Percentiles rank a stretch among this genome's conserved stretches.
These are phyloP conservation scores for Suillus bovinus DNA, from an alignment of 768 basidiomycete species.

Conservation along the genomic window DNA sequence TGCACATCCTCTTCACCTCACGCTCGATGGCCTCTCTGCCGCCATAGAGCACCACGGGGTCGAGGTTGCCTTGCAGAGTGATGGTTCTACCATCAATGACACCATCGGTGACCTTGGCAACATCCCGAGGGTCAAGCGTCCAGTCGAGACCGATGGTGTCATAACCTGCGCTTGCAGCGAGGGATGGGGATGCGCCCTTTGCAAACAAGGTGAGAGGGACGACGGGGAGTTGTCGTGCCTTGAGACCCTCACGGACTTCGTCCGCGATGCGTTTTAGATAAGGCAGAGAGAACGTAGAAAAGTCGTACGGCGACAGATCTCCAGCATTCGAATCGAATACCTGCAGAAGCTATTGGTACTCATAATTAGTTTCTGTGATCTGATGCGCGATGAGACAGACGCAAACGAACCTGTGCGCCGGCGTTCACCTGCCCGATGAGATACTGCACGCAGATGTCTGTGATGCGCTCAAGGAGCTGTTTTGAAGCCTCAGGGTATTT, in stretches of 20 bases:
- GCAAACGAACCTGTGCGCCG: constrained; percentile 84
- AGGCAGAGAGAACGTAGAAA: constrained; percentile 80
- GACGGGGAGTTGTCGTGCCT: constrained; percentile 48
- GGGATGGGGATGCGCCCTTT: constrained; percentile 85
- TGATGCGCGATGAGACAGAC: not conserved
- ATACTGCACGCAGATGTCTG: constrained; percentile 88
- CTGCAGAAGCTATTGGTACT: constrained; percentile 75
- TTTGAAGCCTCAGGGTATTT: constrained; percentile 85
- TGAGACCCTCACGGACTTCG: constrained; percentile 62
- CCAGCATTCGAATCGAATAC: constrained; percentile 97
- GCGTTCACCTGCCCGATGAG: constrained; percentile 92
- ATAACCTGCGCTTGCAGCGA: constrained; percentile 72
- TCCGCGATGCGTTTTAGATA: constrained; percentile 71
- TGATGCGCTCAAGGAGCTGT: constrained; percentile 72
- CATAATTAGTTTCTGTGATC: not conserved
- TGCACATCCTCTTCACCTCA: constrained; percentile 81
- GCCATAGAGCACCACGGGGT: constrained; percentile 85
- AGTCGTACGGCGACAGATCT: constrained; percentile 89
- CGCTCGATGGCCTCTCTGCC: constrained; percentile 83
- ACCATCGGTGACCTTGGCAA: constrained; percentile 37
- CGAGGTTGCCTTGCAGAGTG: constrained; percentile 90
- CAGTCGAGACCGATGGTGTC: constrained; percentile 92
- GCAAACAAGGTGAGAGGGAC: constrained; percentile 92
- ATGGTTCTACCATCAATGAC: constrained; percentile 37
- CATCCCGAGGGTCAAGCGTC: constrained; percentile 78